phyloP scores from a whole-genome alignment of 2,329 filamentous ascomycete genomes.

The Remersonia thermophila region DNA sequence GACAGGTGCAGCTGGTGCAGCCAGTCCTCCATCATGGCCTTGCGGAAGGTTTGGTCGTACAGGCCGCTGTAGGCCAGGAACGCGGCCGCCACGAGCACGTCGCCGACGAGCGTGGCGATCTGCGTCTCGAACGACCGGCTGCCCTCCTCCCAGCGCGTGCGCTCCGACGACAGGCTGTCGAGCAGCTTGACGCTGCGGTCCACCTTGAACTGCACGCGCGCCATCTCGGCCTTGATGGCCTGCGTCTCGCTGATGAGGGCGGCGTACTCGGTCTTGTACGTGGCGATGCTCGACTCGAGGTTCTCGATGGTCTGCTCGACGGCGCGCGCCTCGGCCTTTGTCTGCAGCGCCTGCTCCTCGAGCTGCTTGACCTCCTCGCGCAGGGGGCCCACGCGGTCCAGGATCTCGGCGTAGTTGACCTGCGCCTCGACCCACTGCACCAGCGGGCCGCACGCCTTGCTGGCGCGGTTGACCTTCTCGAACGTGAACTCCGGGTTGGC shows the following conservation, averaged over 20 bases:
- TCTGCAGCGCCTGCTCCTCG: slow-evolving; percentile 79
- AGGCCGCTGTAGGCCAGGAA: slow-evolving; percentile 95
- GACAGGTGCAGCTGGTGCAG: slow-evolving; percentile 83
- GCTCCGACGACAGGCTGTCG: slow-evolving; percentile 88
- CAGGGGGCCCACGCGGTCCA: slow-evolving; percentile 85
- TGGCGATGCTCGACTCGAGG: slow-evolving; percentile 82
- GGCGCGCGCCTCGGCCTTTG: slow-evolving; percentile 83
- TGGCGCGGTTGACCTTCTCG: slow-evolving; percentile 89
- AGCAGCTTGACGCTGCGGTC: slow-evolving; percentile 89
- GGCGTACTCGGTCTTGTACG: slow-evolving; percentile 93
- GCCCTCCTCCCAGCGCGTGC: slow-evolving; percentile 87
- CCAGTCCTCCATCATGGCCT: slow-evolving; percentile 97
- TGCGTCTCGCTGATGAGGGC: slow-evolving; percentile 93
- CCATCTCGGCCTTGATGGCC: slow-evolving; percentile 95
- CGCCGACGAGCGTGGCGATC: slow-evolving; percentile 89
- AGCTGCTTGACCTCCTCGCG: slow-evolving; percentile 80
- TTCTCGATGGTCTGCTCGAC: slow-evolving; percentile 77
- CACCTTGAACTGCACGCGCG: slow-evolving; percentile 92
- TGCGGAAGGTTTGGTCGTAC: slow-evolving; percentile 96
- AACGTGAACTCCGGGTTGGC: slow-evolving; percentile 93
- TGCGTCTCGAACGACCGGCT: slow-evolving; percentile 98
- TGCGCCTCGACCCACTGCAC: slow-evolving; percentile 97
- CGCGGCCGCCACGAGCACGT: slow-evolving; percentile 89
- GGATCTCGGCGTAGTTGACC: slow-evolving; percentile 93
- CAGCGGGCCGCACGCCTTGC: slow-evolving; percentile 89